A percentile compares a stretch with the other conserved stretches of the same genome.
Evolutionary conservation across 2,329 filamentous ascomycete species (phyloP).

Genomic region (Botrytis tulipae): DNA sequence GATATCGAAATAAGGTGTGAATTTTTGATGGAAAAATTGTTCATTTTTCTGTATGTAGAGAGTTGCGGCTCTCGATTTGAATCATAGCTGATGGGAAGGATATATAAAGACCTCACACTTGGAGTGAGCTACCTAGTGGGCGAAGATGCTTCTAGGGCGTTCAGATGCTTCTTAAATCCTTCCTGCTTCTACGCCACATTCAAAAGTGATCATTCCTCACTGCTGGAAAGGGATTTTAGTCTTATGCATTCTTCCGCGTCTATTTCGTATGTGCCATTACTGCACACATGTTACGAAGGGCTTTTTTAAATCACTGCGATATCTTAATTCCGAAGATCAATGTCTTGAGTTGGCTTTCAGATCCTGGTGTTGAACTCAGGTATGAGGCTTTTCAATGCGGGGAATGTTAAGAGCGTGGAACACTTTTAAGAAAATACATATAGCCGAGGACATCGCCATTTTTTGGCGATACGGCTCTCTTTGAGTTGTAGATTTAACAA

Average conservation of each 20-base stretch:
- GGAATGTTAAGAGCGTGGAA: slow-evolving; percentile 2
- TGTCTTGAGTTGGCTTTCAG: slow-evolving; percentile 6
- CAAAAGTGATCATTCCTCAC: neutral
- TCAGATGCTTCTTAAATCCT: neutral
- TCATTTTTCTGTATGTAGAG: neutral
- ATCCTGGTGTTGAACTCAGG: neutral
- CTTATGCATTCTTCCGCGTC: neutral
- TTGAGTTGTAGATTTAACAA: neutral
- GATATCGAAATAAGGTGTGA: neutral
- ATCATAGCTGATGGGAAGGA: neutral
- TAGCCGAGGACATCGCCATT: neutral
- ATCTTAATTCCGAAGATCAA: neutral
- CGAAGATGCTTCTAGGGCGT: neutral
- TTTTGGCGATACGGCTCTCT: neutral
- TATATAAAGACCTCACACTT: neutral
- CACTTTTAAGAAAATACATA: neutral
- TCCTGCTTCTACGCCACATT: slow-evolving; percentile 11
- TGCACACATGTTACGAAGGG: neutral
- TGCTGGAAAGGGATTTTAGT: neutral
- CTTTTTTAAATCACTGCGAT: neutral
- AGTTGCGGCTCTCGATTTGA: neutral
- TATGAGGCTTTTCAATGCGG: neutral
- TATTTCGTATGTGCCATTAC: neutral
- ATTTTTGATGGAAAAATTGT: neutral
- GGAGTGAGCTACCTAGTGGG: neutral